Percentiles rank a stretch among this genome's conserved stretches.
Evolutionary conservation across 768 basidiomycete genomes (phyloP).

Genomic region (Hysterangium stoloniferum): DNA sequence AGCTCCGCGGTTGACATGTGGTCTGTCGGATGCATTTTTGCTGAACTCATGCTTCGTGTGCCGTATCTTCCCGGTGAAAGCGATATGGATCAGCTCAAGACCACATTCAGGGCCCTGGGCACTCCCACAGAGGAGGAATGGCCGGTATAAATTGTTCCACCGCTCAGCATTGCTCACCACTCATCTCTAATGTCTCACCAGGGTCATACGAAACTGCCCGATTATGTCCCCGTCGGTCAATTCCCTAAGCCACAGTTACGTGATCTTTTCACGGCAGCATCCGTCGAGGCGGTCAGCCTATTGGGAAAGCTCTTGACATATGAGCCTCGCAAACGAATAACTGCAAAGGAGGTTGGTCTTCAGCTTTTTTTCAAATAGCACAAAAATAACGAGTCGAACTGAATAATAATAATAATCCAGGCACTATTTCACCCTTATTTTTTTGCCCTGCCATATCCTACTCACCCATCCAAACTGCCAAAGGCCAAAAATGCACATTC

Average conservation of each 20-base stretch:
- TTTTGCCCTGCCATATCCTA: slow-evolving; percentile 75
- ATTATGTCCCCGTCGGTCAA: slow-evolving; percentile 80
- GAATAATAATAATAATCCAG: slow-evolving; percentile 30
- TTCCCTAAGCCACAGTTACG: slow-evolving; percentile 79
- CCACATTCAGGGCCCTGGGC: slow-evolving; percentile 88
- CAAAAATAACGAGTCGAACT: not conserved
- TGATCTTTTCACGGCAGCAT: slow-evolving; percentile 87
- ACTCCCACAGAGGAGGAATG: slow-evolving; percentile 96
- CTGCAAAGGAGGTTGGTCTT: slow-evolving; percentile 62
- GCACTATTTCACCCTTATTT: slow-evolving; percentile 87
- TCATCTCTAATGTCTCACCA: slow-evolving; percentile 23
- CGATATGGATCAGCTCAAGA: slow-evolving; percentile 95
- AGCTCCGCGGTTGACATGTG: slow-evolving; percentile 90
- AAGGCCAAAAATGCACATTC: slow-evolving; percentile 45
- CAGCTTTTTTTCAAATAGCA: not conserved
- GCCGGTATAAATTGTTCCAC: slow-evolving; percentile 55
- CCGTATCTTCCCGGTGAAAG: slow-evolving; percentile 94
- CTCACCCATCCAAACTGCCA: slow-evolving; percentile 83
- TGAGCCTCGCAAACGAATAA: slow-evolving; percentile 77
- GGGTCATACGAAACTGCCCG: slow-evolving; percentile 88
- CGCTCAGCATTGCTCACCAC: no score
- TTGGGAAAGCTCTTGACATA: slow-evolving; percentile 73
- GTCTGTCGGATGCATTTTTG: slow-evolving; percentile 97
- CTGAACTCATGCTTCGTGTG: slow-evolving; percentile 92
- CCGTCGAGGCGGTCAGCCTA: slow-evolving; percentile 75